These are phyloP conservation scores for Lophiotrema nucula DNA, from an alignment of 495 filamentous ascomycete genomes.

Conservation along the genomic window DNA sequence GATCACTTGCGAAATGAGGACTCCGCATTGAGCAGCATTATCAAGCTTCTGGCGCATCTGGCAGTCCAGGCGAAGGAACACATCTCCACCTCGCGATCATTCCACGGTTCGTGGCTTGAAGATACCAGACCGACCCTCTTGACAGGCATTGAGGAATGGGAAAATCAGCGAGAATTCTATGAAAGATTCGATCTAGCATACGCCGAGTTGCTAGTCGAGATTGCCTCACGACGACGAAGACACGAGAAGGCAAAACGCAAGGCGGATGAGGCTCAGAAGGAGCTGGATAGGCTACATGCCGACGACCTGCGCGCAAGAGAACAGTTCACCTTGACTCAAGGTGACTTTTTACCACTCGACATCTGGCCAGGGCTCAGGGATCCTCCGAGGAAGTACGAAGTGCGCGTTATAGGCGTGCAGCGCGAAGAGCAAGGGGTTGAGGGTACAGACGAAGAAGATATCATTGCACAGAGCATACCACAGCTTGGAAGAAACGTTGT, in stretches of 20 bases:
- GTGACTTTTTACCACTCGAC: constrained; percentile 82
- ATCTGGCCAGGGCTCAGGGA: constrained; percentile 77
- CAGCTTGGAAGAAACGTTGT: constrained; percentile 55
- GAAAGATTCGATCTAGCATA: constrained; percentile 82
- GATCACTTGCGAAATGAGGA: constrained; percentile 52
- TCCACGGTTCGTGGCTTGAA: constrained; percentile 70
- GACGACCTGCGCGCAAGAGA: constrained; percentile 71
- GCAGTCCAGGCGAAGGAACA: constrained; percentile 63
- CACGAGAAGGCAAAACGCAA: constrained; percentile 72
- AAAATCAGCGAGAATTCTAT: constrained; percentile 71
- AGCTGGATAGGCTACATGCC: constrained; percentile 68
- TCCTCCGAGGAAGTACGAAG: constrained; percentile 58
- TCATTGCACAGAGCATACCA: constrained; percentile 51
- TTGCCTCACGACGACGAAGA: constrained; percentile 66
- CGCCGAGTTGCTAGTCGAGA: constrained; percentile 77
- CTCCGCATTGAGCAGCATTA: constrained; percentile 8
- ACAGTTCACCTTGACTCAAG: constrained; percentile 74
- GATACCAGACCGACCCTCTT: constrained; percentile 54
- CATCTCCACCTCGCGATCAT: constrained; percentile 67
- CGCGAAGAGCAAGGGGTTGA: constrained; percentile 14
- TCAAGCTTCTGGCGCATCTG: constrained; percentile 46
- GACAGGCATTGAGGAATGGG: constrained; percentile 49
- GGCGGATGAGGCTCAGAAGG: constrained; percentile 69
- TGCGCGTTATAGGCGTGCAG: constrained; percentile 41
- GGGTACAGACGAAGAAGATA: constrained; percentile 27